Conservation (phyloP, 73 alveolate genomes). For the Paramecium pentaurelia region DNA sequence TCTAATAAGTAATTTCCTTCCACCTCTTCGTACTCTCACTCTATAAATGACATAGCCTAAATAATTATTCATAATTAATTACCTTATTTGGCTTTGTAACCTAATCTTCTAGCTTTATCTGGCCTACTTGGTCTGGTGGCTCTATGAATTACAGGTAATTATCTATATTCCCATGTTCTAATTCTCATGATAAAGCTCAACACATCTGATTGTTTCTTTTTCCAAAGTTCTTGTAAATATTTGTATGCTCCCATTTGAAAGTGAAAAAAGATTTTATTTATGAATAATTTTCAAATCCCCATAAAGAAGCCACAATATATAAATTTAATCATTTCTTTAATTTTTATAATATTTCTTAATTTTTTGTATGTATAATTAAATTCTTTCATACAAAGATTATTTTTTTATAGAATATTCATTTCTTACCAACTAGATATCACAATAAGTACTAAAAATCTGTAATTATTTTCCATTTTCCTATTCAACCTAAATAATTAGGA, state of each 20-base stretch:
- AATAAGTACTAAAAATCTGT: neutral
- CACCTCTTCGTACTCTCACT: conserved; percentile 99
- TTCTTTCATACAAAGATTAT: neutral
- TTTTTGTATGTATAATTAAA: neutral
- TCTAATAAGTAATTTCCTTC: conserved; percentile 93
- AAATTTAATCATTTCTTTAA: neutral
- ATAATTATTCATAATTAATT: neutral
- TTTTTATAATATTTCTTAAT: neutral
- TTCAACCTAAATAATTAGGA: neutral
- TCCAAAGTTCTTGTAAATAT: conserved; percentile 99
- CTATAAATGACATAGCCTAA: conserved; percentile 98
- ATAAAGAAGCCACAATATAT: neutral
- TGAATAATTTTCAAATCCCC: neutral
- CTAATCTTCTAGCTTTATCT: conserved; percentile 98
- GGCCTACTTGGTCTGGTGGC: conserved; percentile 97
- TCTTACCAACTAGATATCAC: neutral
- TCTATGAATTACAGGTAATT: conserved; percentile 97
- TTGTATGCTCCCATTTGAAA: conserved; percentile 93
- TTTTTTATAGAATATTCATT: neutral
- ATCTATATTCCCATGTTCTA: conserved; percentile 99
- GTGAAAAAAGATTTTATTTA: neutral
- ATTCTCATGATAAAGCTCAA: conserved; percentile 95
- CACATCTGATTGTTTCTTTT: conserved; percentile 98
- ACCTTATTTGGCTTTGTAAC: conserved; percentile 93
- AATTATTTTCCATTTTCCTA: neutral